Evolutionary conservation across 345 rosid species (phyloP).

Genomic region (Arabis hirsuta): DNA sequence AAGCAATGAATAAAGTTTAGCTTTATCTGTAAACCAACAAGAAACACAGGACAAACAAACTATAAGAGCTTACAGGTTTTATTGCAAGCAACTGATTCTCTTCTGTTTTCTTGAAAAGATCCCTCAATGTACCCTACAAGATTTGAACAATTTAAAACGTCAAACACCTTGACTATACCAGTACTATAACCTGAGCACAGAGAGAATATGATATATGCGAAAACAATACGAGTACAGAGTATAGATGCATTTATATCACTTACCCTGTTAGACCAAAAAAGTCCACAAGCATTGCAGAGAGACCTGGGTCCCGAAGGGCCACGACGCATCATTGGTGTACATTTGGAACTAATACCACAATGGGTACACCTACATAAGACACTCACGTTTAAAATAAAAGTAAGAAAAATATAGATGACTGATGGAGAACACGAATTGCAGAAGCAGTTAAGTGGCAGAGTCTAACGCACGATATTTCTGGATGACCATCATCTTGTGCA

Average conservation of each 20-base stretch:
- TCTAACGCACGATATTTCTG: slow-evolving; percentile 71
- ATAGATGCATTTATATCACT: slow-evolving; percentile 12
- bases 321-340: slow-evolving; percentile 99
- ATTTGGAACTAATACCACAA: slow-evolving; percentile 83
- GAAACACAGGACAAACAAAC: neutral
- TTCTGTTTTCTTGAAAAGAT: slow-evolving; percentile 42
- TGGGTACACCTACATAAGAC: slow-evolving; percentile 71
- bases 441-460: slow-evolving; percentile 16
- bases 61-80: slow-evolving; percentile 28
- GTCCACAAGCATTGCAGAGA: slow-evolving; percentile 99
- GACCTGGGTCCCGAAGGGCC: slow-evolving; percentile 97
- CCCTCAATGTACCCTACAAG: slow-evolving; percentile 45
- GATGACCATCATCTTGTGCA: slow-evolving; percentile 68
- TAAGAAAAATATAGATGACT: neutral
- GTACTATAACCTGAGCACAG: neutral
- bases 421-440: slow-evolving; percentile 1
- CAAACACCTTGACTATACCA: neutral
- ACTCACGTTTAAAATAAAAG: slow-evolving; percentile 11
- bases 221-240: neutral
- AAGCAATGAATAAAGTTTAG: slow-evolving; percentile 5
- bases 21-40: neutral
- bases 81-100: slow-evolving; percentile 28
- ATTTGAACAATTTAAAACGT: slow-evolving; percentile 11
- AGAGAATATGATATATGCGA: neutral
- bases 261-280: slow-evolving; percentile 93